phyloP scores from a whole-genome alignment of 306 rosid genomes.

The Vigna nakashimae region DNA sequence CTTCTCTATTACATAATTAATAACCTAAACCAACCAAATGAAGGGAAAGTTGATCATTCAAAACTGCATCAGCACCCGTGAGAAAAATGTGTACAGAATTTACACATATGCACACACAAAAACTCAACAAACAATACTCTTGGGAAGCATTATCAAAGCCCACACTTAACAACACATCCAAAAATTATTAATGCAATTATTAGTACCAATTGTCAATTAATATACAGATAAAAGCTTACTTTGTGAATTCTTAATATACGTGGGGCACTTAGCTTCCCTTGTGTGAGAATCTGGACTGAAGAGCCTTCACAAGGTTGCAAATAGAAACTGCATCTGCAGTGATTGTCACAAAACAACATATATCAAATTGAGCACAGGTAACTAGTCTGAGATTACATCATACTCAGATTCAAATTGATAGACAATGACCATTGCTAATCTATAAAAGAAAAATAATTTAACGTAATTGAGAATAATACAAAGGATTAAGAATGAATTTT shows the following conservation, averaged over 20 bases:
- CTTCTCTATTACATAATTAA: conserved; percentile 85
- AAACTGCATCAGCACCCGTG: neutral
- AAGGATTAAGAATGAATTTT: too few species aligned
- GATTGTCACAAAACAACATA: conserved; percentile 19
- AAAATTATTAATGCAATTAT: neutral
- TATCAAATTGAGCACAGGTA: conserved; percentile 21
- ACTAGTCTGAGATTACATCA: conserved; percentile 27
- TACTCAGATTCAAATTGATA: conserved; percentile 32
- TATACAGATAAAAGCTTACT: conserved; percentile 47
- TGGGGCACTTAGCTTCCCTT: conserved; percentile 79
- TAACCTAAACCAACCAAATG: conserved; percentile 58
- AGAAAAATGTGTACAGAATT: conserved; percentile 5
- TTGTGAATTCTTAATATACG: conserved; percentile 64
- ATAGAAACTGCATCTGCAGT: conserved; percentile 85
- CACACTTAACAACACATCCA: conserved; percentile 4
- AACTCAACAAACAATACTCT: neutral
- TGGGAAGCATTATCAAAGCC: neutral
- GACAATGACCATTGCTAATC: conserved; percentile 20
- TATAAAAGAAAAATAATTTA: conserved; percentile 11
- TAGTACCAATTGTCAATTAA: neutral
- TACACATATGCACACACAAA: conserved; percentile 7
- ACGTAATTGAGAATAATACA: neutral
- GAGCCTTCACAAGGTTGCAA: conserved; percentile 88
- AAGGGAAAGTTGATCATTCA: neutral
- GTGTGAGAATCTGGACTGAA: conserved; percentile 36